Evolutionary conservation across 139 green algal species (phyloP).

Genomic region (Edaphochlamys debaryana): DNA sequence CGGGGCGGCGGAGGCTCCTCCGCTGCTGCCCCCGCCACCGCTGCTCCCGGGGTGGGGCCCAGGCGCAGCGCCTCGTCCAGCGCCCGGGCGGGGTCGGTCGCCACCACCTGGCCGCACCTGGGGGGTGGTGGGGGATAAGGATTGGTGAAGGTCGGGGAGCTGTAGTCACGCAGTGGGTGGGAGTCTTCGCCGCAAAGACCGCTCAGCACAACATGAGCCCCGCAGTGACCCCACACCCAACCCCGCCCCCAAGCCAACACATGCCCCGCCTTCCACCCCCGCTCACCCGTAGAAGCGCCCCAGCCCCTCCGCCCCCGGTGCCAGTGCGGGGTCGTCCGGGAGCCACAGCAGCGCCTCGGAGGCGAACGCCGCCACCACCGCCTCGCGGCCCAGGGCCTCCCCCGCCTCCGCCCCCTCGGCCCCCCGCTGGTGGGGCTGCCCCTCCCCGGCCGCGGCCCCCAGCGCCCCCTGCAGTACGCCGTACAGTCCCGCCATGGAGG

Average conservation of each 20-base stretch:
- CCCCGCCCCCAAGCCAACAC: no score
- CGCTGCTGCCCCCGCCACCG: no score
- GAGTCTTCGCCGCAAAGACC: no score
- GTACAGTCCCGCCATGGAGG: slow-evolving; percentile 15
- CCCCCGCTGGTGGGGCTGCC: background rate
- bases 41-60: no score
- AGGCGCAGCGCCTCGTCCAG: background rate
- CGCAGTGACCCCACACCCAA: no score
- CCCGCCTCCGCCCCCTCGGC: background rate
- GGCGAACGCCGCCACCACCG: background rate
- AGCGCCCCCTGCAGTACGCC: background rate
- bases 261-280: background rate
- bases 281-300: background rate
- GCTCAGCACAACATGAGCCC: background rate
- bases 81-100: background rate
- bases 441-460: no score
- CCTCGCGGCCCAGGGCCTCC: background rate
- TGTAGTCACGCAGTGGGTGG: no score
- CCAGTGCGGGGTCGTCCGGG: background rate
- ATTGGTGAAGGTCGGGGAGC: no score
- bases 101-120: no score
- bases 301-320: background rate
- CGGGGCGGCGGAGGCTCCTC: background rate
- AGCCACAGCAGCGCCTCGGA: slow-evolving; percentile 30
- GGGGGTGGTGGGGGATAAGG: no score